Evolutionary conservation across 345 rosid species (phyloP).

Genomic region (Euphorbia lathyris): DNA sequence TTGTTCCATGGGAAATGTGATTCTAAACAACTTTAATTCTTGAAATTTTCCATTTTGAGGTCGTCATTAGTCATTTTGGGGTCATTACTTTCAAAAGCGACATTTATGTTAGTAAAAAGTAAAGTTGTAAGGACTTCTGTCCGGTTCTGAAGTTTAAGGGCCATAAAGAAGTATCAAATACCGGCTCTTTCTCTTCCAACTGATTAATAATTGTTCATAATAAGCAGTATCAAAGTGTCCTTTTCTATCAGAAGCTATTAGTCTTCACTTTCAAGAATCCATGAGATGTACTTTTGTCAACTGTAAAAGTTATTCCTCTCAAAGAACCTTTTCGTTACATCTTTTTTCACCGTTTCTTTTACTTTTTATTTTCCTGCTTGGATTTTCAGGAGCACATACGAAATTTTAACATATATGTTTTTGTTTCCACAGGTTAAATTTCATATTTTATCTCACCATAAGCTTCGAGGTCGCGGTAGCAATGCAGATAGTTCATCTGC

Average conservation of each 20-base stretch:
- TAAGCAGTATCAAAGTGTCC: neutral
- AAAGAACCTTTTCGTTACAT: neutral
- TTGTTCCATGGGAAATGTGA: too few relatives aligned
- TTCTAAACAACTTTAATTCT: too few relatives aligned
- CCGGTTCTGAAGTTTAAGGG: too few relatives aligned
- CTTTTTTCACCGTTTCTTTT: neutral
- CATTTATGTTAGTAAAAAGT: too few relatives aligned
- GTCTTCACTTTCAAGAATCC: neutral
- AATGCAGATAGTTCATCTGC: conserved; percentile 45
- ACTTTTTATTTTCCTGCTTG: neutral
- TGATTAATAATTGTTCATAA: neutral
- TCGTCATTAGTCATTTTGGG: too few relatives aligned
- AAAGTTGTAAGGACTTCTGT: too few relatives aligned
- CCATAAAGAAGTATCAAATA: too few relatives aligned
- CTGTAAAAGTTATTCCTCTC: neutral
- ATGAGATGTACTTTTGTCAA: neutral
- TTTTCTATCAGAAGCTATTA: neutral
- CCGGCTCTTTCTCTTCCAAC: too few relatives aligned
- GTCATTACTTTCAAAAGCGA: too few relatives aligned
- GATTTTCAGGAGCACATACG: neutral
- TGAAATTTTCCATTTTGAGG: too few relatives aligned
- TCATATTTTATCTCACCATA: conserved; percentile 73
- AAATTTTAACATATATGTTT: neutral
- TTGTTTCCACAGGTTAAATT: conserved; percentile 59
- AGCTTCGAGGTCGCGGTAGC: conserved; percentile 45